Base-by-base conservation (phyloP, 176 grass and related monocot genomes). In the Calamus simplicifolius region DNA sequence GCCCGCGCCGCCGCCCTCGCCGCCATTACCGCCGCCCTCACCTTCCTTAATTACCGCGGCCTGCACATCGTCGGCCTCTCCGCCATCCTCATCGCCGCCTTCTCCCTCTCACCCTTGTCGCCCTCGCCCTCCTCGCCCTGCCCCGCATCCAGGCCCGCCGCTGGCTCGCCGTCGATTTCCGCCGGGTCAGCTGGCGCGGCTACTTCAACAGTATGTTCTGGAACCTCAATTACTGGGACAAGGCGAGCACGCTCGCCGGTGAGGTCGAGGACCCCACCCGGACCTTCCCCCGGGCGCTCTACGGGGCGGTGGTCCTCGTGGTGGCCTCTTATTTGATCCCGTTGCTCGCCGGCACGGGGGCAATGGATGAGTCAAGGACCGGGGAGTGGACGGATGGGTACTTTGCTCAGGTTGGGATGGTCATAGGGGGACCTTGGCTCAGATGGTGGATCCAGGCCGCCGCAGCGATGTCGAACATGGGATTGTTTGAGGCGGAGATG, bases 151-250 rank as follows among this genome's bases (percentile, higher is more conserved):
- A 75, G 5, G 80, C 87, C 26, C 29, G 66, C 3, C 86, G 92
- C 6, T 97, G 87, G 92, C 76, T 97, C 72, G 70, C 75, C 29
- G 13, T 96, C 52, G 43, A 97, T 29, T 60, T 50, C 0, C 4
- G n/a, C 35, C 61, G 52, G 48, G 14, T 89, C 5, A 55, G 90
- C 66, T 77, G 68, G 4, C 57, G 92, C 21, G 81, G 65, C 0
- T 97, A 63, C 72, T 97, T 97, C 77, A 97, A 97, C 65, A 90
- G 78, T 71, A 97, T 97, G 92, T 97, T 97, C 64, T 97, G 87
- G 92, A 90, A 97, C 71, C 75, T 97, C 38, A 97, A 97, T 57
- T 97, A 85, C 78, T 97, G 92, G 92, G 92, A 97, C 53, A 97
- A 97, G 83, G 92, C 92, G 0, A 88, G 83, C 75, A 90, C 92